Evolutionary conservation across 768 basidiomycete genomes (phyloP).

Genomic region (Lepiota brunneoincarnata): DNA sequence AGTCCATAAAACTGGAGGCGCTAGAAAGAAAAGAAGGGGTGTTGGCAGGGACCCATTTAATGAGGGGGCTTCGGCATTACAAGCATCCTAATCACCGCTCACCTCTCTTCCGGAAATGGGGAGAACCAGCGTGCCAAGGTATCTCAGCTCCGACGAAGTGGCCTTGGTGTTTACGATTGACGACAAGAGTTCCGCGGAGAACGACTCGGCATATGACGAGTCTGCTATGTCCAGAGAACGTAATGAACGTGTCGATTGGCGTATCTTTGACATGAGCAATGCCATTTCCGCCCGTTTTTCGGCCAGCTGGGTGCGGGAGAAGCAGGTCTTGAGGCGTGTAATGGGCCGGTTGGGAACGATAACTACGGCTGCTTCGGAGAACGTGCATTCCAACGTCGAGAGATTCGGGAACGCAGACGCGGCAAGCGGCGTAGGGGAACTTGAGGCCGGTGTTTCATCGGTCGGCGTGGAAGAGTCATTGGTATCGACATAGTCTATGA

Average conservation of each 20-base stretch:
- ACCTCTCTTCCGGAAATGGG: constrained; percentile 58
- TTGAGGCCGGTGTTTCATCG: constrained; percentile 18
- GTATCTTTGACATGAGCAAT: constrained; percentile 44
- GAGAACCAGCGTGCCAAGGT: constrained; percentile 63
- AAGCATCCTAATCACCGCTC: constrained; percentile 16
- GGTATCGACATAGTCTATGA: constrained; percentile 40
- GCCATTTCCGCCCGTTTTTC: constrained; percentile 55
- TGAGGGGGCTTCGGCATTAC: constrained; percentile 4
- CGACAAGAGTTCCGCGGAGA: constrained; percentile 51
- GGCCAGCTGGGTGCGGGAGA: constrained; percentile 45
- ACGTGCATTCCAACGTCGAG: constrained; percentile 61
- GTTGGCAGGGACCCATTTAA: constrained; percentile 6
- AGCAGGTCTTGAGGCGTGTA: constrained; percentile 65
- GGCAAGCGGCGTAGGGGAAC: constrained; percentile 20
- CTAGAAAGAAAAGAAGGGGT: constrained; percentile 27
- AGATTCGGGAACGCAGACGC: constrained; percentile 43
- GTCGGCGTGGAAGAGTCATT: constrained; percentile 20
- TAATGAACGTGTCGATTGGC: constrained; percentile 39
- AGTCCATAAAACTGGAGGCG: constrained; percentile 61
- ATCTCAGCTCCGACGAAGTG: constrained; percentile 41
- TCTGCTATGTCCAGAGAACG: constrained; percentile 62
- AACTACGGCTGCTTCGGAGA: constrained; percentile 57
- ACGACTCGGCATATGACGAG: constrained; percentile 51
- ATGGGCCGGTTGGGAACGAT: constrained; percentile 59
- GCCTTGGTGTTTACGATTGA: constrained; percentile 33